Evolutionary conservation across 305 asterid genomes (phyloP), one percentile per base, ranked within the genome.

Genomic region (Caryopteris hybrid): DNA sequence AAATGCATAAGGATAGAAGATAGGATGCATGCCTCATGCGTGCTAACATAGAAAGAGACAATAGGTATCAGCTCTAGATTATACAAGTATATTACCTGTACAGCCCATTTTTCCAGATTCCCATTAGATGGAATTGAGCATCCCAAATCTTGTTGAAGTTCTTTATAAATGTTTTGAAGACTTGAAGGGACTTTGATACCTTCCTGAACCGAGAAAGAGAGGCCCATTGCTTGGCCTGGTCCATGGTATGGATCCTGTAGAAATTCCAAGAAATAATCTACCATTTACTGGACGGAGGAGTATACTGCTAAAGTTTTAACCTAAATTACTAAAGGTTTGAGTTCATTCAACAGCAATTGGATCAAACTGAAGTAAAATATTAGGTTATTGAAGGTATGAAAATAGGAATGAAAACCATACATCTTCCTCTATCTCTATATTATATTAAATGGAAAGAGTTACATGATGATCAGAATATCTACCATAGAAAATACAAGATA

Each of bases 171-270:
- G 85, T 95, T 95, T 48, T 71, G 58, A 62, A 95, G 88, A 78
- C 98, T 95, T 20, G 99, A 91, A 64, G 99, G 99, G 52, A 89
- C 83, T 82, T 86, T 91, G 57, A 91, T 72, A 22, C 91, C 95
- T 34, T 77, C 82, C 4, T 97, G 98, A 62, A 95, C 99, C 0
- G 99, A 95, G 84, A 95, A 95, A 48, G 99, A 95, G 66, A 91
- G 94, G 18, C 99, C 99, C 99, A 95, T 95, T 47, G 99, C 99
- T 79, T 95, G 99, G 65, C 96, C 94, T 70, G 96, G 98, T 64
- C 99, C 99, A 68, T 95, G 99, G 70, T 95, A 95, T 43, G 99
- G 99, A 70, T 95, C 99, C 96, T 93, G 66, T 41, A 11, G 38
- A 72, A n/a, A 69, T 25, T 63, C 59, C 61, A 66, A 39, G 45